Evolutionary conservation across 2,329 filamentous ascomycete genomes (phyloP), one percentile per base, ranked within the genome.

Genomic region (Xylaria sp.): DNA sequence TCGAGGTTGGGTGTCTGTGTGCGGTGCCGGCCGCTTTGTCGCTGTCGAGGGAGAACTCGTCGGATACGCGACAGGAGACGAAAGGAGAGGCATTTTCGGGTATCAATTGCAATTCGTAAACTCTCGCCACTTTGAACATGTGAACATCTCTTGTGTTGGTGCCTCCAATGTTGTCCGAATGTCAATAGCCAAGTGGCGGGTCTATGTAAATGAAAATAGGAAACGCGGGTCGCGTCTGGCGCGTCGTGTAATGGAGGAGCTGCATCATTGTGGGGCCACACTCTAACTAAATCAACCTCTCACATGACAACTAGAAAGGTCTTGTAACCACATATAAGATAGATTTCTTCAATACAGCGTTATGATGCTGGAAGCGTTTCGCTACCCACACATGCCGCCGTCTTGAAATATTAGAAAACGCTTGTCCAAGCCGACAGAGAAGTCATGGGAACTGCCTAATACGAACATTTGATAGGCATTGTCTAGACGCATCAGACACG

Each of bases 51-150:
- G 78, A 32, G 87, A 87, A 74, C 83, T 88, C 6, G 82, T 78
- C 2, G 88, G 86, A 67, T 88, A 88, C 30, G 82, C 75, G 21
- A 89, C 79, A 2, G 89, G 86, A 14, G 89, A 90, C 6, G 89
- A 90, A 47, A 86, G 82, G 45, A 85, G 82, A 30, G 87, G 80
- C 88, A 92, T 91, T 51, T 74, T 82, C 67, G 32, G 8, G 24
- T 45, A 8, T 69, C 61, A 67, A 72, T 69, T 69, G 54, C 51
- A 42, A 48, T 56, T 42, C 21, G 39, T 67, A 14, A 1, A 32
- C 17, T n/a, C 42, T 63, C 2, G 8, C 59, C 2, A 19, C 30
- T 45, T 61, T 19, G 14, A 59, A 48, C n/a, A 50, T 17, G 5
- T 24, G 19, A 36, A 30, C 9, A 32, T 64, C 4, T 45, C 42